Evolutionary conservation across 225 moss, liverwort and hornwort genomes (phyloP), one percentile per base, ranked within the genome.

Genomic region (Physcomitrellopsis africana): DNA sequence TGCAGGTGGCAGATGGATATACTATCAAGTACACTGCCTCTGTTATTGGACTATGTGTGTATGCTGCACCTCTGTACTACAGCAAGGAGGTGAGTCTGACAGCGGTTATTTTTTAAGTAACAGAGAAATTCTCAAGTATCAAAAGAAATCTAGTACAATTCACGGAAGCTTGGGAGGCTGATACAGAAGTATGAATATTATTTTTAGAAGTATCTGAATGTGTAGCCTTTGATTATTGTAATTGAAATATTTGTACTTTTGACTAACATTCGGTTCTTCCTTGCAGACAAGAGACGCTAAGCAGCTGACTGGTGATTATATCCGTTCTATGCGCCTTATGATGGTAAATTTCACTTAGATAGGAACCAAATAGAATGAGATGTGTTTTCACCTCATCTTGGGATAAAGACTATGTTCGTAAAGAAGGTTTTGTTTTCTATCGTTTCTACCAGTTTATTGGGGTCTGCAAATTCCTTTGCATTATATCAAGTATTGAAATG

Each of bases 271-370:
- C 32, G 45, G 55, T 69, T 51, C 51, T 32, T 67, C 79, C 27
- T 73, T 77, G 74, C 87, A 87, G 87, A 53, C 59, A 23, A 70
- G 23, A 13, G 79, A 87, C 64, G 79, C 77, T 65, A 84, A 72
- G 60, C 67, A 79, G 55, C 65, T 87, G 81, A 84, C 87, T 68
- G 87, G 87, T 7, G 87, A 87, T 76, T 87, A 87, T 65, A 87
- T 87, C 55, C 87, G 87, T 59, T 87, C 87, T 52, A 87, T 87
- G 84, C 87, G 87, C 75, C 82, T 87, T 52, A 84, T 87, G 84
- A 84, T 87, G 87, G 87, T 87, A 80, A 74, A 5, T 17, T 14
- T 62, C 56, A 60, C 58, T 42, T 76, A n/a, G 61, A 60, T 18
- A 54, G 55, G 44, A 63, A 57, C 14, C 10, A 60, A n/a, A 62